Evolutionary conservation across 768 basidiomycete species (phyloP).

Genomic region (Dacryopinax spathularia): DNA sequence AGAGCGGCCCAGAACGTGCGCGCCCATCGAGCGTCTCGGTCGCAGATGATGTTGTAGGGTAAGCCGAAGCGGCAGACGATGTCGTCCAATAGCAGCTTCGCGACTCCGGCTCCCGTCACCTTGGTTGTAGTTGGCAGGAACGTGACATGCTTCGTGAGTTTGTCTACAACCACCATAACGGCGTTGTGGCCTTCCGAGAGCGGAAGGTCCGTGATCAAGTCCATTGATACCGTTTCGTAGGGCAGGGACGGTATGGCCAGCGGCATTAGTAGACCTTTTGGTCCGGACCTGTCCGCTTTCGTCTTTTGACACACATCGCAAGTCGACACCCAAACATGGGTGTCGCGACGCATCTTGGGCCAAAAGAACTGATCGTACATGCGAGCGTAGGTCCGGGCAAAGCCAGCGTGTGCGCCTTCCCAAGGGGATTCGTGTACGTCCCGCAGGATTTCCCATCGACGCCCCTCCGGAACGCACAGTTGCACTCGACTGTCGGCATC

Average conservation of each 20-base stretch:
- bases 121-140: slow-evolving; percentile 9
- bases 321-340: slow-evolving; percentile 11
- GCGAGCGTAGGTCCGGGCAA: slow-evolving; percentile 18
- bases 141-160: slow-evolving; percentile 10
- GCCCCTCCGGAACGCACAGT: slow-evolving; percentile 20
- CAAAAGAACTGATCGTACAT: slow-evolving; percentile 21
- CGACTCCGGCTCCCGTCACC: not conserved
- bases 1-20: slow-evolving; percentile 20
- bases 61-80: slow-evolving; percentile 8
- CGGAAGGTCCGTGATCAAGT: slow-evolving; percentile 17
- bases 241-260: slow-evolving; percentile 6
- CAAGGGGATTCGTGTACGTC: slow-evolving; percentile 18
- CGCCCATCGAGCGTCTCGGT: not conserved
- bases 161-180: slow-evolving; percentile 11
- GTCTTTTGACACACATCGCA: slow-evolving; percentile 12
- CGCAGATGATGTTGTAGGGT: slow-evolving; percentile 7
- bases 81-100: slow-evolving; percentile 10
- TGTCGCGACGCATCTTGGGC: slow-evolving; percentile 22
- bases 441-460: slow-evolving; percentile 14
- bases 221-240: slow-evolving; percentile 7
- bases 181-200: slow-evolving; percentile 5
- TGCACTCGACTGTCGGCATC: slow-evolving; percentile 17
- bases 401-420: slow-evolving; percentile 23
- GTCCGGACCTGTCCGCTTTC: not conserved
- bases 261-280: slow-evolving; percentile 6